Evolutionary conservation across 148 eudicot species (phyloP).

Genomic region (Tetragonia tetragonoides): DNA sequence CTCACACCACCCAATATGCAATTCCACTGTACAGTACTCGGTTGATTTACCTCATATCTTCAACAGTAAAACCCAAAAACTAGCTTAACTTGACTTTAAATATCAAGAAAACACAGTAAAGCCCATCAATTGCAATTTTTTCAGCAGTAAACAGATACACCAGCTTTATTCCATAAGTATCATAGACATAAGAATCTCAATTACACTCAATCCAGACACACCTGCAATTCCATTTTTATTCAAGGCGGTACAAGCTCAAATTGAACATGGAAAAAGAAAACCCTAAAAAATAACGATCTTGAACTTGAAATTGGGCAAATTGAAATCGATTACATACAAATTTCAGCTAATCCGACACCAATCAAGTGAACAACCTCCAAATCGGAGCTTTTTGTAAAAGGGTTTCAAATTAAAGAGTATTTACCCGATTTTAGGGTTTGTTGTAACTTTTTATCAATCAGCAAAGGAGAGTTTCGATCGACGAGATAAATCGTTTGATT

Average conservation of each 20-base stretch:
- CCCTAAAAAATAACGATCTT: neutral
- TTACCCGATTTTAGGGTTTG: conserved; percentile 19
- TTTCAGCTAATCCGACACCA: neutral
- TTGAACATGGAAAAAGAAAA: neutral
- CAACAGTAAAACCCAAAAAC: neutral
- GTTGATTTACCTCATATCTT: no score
- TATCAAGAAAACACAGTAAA: no score
- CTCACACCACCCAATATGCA: no score
- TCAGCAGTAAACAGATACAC: neutral
- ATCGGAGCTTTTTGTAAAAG: neutral
- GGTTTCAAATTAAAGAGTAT: neutral
- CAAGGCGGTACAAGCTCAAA: neutral
- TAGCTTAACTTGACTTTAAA: no score
- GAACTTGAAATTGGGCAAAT: neutral
- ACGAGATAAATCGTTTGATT: conserved; percentile 4
- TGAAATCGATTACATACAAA: neutral
- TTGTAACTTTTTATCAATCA: neutral
- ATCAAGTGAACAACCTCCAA: neutral
- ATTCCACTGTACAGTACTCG: no score
- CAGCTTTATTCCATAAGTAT: neutral
- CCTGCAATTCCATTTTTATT: neutral
- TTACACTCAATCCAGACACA: neutral
- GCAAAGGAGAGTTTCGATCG: neutral
- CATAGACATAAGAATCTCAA: neutral
- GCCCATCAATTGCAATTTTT: neutral